Evolutionary conservation across 169 alveolate species (phyloP).

Genomic region (Plasmodium coatneyi): DNA sequence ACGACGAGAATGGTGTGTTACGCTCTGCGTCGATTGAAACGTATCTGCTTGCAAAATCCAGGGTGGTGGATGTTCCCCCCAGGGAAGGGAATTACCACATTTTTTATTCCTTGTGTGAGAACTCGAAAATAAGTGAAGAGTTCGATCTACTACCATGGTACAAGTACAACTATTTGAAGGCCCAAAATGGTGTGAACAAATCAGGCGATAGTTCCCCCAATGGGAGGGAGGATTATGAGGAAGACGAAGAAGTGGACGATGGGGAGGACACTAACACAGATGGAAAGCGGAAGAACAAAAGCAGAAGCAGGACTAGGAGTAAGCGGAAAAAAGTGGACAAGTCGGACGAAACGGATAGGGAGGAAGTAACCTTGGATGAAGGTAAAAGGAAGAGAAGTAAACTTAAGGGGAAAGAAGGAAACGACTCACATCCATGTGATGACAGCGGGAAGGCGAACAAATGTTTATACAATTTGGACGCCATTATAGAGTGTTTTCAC

Average conservation of each 20-base stretch:
- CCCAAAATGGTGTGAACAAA: slow-evolving; percentile 4
- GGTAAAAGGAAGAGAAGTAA: neutral
- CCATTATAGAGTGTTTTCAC: slow-evolving; percentile 54
- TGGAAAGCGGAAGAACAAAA: neutral
- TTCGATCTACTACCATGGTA: slow-evolving; percentile 71
- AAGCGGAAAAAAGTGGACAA: slow-evolving; percentile 7
- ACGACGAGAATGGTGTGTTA: slow-evolving; percentile 90
- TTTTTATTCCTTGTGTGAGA: slow-evolving; percentile 91
- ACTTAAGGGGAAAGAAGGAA: neutral
- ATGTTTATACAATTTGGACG: slow-evolving; percentile 36
- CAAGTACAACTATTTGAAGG: slow-evolving; percentile 58
- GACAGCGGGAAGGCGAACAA: slow-evolving; percentile 10
- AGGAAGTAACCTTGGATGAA: neutral
- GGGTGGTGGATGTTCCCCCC: slow-evolving; percentile 91
- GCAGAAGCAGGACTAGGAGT: neutral
- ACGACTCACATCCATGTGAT: neutral
- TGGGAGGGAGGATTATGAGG: neutral
- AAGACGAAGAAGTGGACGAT: neutral
- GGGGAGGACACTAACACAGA: neutral
- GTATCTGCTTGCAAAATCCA: slow-evolving; percentile 96
- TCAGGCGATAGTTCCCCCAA: neutral
- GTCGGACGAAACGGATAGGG: neutral
- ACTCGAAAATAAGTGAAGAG: slow-evolving; percentile 17
- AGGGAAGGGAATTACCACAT: slow-evolving; percentile 98
- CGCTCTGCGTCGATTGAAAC: slow-evolving; percentile 94